Conservation (phyloP, 2,329 filamentous ascomycete genomes). For the Arthrobotrys conoides region DNA sequence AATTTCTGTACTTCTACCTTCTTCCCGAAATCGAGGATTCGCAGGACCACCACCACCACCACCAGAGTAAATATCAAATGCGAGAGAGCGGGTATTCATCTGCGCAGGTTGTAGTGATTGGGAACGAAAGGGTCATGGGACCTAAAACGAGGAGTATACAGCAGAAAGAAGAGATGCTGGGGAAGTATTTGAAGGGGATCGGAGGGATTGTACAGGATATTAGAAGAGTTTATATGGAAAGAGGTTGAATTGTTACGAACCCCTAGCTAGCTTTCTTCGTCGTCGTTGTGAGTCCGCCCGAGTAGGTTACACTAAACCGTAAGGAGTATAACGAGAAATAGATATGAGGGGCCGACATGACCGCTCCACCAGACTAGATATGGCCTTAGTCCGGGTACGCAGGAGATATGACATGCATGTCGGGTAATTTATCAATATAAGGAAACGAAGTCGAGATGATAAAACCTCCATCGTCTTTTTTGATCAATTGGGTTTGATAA, state of each 20-base stretch:
- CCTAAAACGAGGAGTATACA: slow-evolving; percentile 74
- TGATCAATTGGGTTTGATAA: neutral
- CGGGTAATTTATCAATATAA: slow-evolving; percentile 12
- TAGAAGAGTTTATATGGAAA: slow-evolving; percentile 33
- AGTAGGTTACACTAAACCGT: neutral
- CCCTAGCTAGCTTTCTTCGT: too few species aligned
- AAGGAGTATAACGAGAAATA: neutral
- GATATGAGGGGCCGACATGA: too few species aligned
- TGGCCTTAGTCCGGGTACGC: too few species aligned
- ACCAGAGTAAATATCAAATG: too few species aligned
- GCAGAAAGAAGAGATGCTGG: slow-evolving; percentile 85
- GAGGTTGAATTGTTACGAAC: too few species aligned
- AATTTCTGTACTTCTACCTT: slow-evolving; percentile 98
- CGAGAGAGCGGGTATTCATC: slow-evolving; percentile 33
- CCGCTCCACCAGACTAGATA: too few species aligned
- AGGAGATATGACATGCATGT: too few species aligned
- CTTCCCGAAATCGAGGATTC: slow-evolving; percentile 80
- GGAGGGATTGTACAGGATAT: slow-evolving; percentile 88
- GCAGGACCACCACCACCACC: neutral
- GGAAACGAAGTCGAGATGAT: neutral
- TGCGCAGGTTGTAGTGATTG: slow-evolving; percentile 64
- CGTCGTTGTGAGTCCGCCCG: neutral
- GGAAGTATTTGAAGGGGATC: slow-evolving; percentile 83
- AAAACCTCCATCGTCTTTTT: neutral
- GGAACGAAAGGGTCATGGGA: slow-evolving; percentile 68